Conservation (phyloP, 305 asterid species). For the Plantago lanceolata region DNA sequence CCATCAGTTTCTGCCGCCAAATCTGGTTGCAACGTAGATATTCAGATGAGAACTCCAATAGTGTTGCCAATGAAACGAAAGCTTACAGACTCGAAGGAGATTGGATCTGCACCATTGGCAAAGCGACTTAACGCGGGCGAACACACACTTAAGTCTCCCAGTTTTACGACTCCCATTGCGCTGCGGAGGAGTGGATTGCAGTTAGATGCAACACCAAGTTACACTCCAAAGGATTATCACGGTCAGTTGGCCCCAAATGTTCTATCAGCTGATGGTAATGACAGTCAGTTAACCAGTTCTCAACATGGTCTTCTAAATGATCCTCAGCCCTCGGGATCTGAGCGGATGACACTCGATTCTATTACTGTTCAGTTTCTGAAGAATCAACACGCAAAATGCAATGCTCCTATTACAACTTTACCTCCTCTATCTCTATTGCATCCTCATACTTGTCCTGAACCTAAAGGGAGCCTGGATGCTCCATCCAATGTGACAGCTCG, state of each 20-base stretch:
- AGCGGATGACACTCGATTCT: slow-evolving; percentile 82
- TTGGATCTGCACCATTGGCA: slow-evolving; percentile 42
- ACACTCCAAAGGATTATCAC: slow-evolving; percentile 46
- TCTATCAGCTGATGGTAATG: slow-evolving; percentile 51
- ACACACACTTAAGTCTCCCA: slow-evolving; percentile 51
- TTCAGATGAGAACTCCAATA: slow-evolving; percentile 64
- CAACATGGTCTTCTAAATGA: slow-evolving; percentile 58
- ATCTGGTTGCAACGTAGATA: slow-evolving; percentile 48
- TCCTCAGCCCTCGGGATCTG: slow-evolving; percentile 55
- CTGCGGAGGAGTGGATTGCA: slow-evolving; percentile 51
- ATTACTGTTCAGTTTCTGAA: slow-evolving; percentile 88
- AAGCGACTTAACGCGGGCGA: slow-evolving; percentile 80
- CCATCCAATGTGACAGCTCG: slow-evolving; percentile 93
- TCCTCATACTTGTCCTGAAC: slow-evolving; percentile 96
- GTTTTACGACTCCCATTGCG: slow-evolving; percentile 43
- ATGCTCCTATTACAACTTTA: slow-evolving; percentile 96
- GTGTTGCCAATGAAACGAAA: slow-evolving; percentile 83
- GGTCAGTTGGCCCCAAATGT: slow-evolving; percentile 36
- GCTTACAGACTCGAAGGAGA: slow-evolving; percentile 59
- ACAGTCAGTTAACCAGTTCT: slow-evolving; percentile 35
- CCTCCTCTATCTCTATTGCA: slow-evolving; percentile 97
- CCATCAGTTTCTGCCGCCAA: slow-evolving; percentile 43
- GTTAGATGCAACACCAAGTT: slow-evolving; percentile 57
- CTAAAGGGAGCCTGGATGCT: slow-evolving; percentile 84
- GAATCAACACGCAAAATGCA: slow-evolving; percentile 98